These are phyloP conservation scores for Colletotrichum scovillei DNA, from an alignment of 2,329 filamentous ascomycete species.

Conservation along the genomic window DNA sequence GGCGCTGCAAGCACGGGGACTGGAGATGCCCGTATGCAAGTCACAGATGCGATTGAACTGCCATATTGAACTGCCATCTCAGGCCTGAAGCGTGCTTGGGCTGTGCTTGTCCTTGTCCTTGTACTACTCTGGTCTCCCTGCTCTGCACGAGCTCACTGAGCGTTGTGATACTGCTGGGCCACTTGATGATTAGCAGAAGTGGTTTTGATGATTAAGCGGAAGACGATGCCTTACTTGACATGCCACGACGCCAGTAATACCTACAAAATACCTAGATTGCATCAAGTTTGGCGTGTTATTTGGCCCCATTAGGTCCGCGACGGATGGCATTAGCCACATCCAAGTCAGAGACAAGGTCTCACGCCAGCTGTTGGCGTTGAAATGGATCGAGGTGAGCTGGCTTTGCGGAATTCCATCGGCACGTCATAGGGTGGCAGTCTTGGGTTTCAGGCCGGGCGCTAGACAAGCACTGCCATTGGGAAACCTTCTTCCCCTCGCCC, in stretches of 20 bases:
- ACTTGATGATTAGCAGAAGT: neutral
- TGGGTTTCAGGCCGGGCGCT: slow-evolving; percentile 29
- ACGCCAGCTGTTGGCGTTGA: slow-evolving; percentile 3
- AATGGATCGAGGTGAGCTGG: neutral
- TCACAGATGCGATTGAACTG: neutral
- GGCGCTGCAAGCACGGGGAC: neutral
- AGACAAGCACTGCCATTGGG: slow-evolving; percentile 14
- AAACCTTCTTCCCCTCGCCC: neutral
- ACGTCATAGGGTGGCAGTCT: slow-evolving; percentile 30
- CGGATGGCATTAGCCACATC: slow-evolving; percentile 7
- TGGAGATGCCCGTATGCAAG: neutral
- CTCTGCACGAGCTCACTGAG: neutral
- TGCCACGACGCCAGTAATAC: too few species aligned
- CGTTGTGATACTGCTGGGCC: neutral
- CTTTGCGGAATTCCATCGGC: slow-evolving; percentile 7
- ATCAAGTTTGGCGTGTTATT: slow-evolving; percentile 3
- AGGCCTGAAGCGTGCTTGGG: neutral
- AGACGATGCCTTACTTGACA: neutral
- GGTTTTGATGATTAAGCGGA: neutral
- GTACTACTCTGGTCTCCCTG: neutral
- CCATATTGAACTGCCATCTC: neutral
- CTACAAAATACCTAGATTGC: neutral
- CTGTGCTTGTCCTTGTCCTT: neutral
- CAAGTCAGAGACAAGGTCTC: slow-evolving; percentile 17
- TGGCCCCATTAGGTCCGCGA: neutral